A percentile compares a stretch with the other conserved stretches of the same genome.
These are phyloP conservation scores for Leucocoprinus leucothites DNA, from an alignment of 768 basidiomycete genomes.

Conservation along the genomic window DNA sequence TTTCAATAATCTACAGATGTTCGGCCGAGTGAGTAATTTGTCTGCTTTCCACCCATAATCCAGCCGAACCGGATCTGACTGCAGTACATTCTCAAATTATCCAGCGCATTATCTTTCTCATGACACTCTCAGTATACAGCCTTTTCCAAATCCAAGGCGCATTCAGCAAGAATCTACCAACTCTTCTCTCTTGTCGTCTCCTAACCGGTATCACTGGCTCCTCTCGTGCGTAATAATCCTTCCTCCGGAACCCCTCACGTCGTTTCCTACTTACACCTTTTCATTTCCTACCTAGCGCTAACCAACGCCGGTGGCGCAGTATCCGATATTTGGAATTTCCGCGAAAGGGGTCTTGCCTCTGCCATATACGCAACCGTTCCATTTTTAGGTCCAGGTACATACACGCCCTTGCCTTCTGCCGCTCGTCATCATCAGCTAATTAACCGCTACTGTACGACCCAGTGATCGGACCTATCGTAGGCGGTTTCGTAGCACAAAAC, in stretches of 20 bases:
- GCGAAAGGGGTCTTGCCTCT: constrained; percentile 58
- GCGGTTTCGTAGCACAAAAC: constrained; percentile 56
- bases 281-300: constrained; percentile 36
- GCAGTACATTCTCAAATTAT: not conserved
- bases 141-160: constrained; percentile 54
- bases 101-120: constrained; percentile 53
- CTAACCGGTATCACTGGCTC: constrained; percentile 59
- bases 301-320: constrained; percentile 59
- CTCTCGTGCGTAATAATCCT: constrained; percentile 51
- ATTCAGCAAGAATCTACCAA: constrained; percentile 43
- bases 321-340: constrained; percentile 55
- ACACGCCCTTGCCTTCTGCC: not conserved
- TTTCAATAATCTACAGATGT: constrained; percentile 30
- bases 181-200: constrained; percentile 48
- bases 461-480: constrained; percentile 68
- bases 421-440: not conserved
- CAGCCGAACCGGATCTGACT: not conserved
- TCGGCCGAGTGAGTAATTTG: constrained; percentile 43
- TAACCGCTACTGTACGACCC: not conserved
- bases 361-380: constrained; percentile 57
- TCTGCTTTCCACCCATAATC: not conserved
- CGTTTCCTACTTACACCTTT: not conserved
- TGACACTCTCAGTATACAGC: constrained; percentile 46
- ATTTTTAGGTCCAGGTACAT: constrained; percentile 52
- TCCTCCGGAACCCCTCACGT: not conserved